phyloP scores from a whole-genome alignment of 352 stramenopile genomes.

The Phytophthora pinifolia region DNA sequence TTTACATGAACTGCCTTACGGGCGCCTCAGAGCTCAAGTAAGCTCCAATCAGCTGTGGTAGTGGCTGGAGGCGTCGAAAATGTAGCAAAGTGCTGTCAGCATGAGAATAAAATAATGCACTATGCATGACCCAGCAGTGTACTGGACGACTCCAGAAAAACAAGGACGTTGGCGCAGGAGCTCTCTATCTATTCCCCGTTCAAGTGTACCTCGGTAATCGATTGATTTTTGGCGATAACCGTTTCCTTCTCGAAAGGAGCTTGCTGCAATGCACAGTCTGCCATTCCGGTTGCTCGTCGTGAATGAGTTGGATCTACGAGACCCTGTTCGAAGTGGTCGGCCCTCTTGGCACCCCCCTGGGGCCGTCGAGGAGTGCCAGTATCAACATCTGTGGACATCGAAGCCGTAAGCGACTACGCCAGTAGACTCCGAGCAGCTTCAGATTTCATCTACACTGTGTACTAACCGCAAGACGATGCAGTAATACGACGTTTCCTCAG shows the following conservation, averaged over 20 bases:
- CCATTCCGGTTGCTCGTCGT: slow-evolving; percentile 29
- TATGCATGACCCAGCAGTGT: slow-evolving; percentile 3
- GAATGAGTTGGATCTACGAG: slow-evolving; percentile 25
- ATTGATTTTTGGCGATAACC: slow-evolving; percentile 1
- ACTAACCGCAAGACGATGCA: slow-evolving; percentile 4
- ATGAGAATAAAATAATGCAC: slow-evolving; percentile 19
- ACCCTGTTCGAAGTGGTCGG: slow-evolving; percentile 5
- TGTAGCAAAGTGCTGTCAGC: slow-evolving; percentile 7
- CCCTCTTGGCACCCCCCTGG: slow-evolving; percentile 12
- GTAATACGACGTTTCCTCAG: slow-evolving; percentile 15
- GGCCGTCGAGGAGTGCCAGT: slow-evolving; percentile 11
- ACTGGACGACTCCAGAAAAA: too few species aligned
- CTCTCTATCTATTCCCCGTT: too few species aligned
- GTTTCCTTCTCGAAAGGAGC: background rate
- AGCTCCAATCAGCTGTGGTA: slow-evolving; percentile 1
- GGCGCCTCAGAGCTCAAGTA: slow-evolving; percentile 77
- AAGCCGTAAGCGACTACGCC: slow-evolving; percentile 16
- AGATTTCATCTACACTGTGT: background rate
- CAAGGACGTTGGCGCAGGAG: too few species aligned
- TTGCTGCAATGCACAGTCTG: slow-evolving; percentile 24
- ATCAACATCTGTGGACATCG: slow-evolving; percentile 20
- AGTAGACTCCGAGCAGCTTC: background rate
- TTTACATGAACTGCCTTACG: slow-evolving; percentile 88
- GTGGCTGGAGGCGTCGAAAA: background rate
- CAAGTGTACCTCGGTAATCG: too few species aligned